Percentiles rank a stretch among this genome's conserved stretches.
Evolutionary conservation across 2,329 filamentous ascomycete genomes (phyloP).

Genomic region (Polychaeton citri): DNA sequence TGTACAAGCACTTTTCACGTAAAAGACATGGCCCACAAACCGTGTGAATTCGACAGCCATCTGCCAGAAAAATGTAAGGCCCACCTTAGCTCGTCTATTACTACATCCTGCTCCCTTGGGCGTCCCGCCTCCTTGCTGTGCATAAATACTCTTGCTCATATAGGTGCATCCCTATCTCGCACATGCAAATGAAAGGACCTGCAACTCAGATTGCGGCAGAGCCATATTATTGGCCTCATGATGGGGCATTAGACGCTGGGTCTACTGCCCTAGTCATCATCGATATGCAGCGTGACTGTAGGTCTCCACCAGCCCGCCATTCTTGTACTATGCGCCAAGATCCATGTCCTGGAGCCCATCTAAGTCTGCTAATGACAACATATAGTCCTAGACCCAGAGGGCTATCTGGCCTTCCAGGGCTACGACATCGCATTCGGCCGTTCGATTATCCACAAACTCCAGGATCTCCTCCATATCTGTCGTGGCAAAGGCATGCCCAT

Average conservation of each 20-base stretch:
- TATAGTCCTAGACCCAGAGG: slow-evolving; percentile 29
- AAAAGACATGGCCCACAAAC: no score
- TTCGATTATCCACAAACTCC: slow-evolving; percentile 31
- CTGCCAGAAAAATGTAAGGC: no score
- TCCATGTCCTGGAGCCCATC: no score
- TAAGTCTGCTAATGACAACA: no score
- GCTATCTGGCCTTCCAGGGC: slow-evolving; percentile 38
- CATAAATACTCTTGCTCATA: no score
- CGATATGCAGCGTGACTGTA: slow-evolving; percentile 42
- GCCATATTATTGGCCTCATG: slow-evolving; percentile 11
- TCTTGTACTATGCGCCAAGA: no score
- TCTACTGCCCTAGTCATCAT: slow-evolving; percentile 41
- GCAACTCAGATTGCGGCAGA: slow-evolving; percentile 3
- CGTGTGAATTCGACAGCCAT: no score
- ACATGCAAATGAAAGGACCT: background rate
- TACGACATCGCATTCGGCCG: slow-evolving; percentile 28
- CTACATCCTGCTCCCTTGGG: no score
- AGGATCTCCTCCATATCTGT: slow-evolving; percentile 28
- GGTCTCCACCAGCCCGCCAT: slow-evolving; percentile 1
- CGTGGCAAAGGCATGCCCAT: slow-evolving; percentile 29
- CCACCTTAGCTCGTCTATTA: no score
- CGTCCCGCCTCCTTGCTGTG: no score
- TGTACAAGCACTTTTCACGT: no score
- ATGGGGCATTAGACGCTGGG: slow-evolving; percentile 11
- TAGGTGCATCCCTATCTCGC: no score